A percentile compares a stretch with the other conserved stretches of the same genome.
These are phyloP conservation scores for Alternaria rosae DNA, from an alignment of 2,329 filamentous ascomycete genomes.

Conservation along the genomic window DNA sequence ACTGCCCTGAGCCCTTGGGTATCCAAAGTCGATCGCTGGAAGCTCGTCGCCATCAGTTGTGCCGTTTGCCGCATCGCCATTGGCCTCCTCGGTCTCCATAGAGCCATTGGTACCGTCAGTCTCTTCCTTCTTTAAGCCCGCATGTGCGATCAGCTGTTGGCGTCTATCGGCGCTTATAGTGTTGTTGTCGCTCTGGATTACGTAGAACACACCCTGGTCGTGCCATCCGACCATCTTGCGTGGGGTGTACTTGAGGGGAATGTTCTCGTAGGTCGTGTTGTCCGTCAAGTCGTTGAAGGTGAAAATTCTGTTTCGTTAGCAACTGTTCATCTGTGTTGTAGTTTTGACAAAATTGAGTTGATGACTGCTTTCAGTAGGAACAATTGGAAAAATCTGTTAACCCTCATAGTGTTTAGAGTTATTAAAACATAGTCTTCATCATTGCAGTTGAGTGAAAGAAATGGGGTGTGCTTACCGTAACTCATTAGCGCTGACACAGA, in stretches of 20 bases:
- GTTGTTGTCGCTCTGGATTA: slow-evolving; percentile 92
- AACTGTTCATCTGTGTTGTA: slow-evolving; percentile 5
- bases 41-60: slow-evolving; percentile 59
- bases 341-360: background rate
- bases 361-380: slow-evolving; percentile 81
- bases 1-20: slow-evolving; percentile 80
- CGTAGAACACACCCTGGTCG: slow-evolving; percentile 88
- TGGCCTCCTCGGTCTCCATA: slow-evolving; percentile 25
- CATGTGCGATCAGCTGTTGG: slow-evolving; percentile 76
- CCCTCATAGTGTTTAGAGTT: slow-evolving; percentile 56
- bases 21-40: slow-evolving; percentile 84
- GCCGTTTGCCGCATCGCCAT: slow-evolving; percentile 25
- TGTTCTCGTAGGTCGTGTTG: slow-evolving; percentile 84
- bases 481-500: slow-evolving; percentile 89
- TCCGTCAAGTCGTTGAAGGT: slow-evolving; percentile 85
- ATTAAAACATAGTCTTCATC: slow-evolving; percentile 73
- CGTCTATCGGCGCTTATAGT: slow-evolving; percentile 82
- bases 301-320: slow-evolving; percentile 71
- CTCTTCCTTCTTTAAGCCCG: slow-evolving; percentile 47
- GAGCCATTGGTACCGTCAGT: slow-evolving; percentile 51
- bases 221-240: slow-evolving; percentile 87
- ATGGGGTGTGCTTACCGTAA: slow-evolving; percentile 70
- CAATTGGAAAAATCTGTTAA: slow-evolving; percentile 76
- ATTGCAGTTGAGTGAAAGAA: slow-evolving; percentile 51
- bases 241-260: slow-evolving; percentile 88